A percentile compares a stretch with the other conserved stretches of the same genome.
Conservation (phyloP, 805 yeast species). For the Jamesozyma gamospora region DNA sequence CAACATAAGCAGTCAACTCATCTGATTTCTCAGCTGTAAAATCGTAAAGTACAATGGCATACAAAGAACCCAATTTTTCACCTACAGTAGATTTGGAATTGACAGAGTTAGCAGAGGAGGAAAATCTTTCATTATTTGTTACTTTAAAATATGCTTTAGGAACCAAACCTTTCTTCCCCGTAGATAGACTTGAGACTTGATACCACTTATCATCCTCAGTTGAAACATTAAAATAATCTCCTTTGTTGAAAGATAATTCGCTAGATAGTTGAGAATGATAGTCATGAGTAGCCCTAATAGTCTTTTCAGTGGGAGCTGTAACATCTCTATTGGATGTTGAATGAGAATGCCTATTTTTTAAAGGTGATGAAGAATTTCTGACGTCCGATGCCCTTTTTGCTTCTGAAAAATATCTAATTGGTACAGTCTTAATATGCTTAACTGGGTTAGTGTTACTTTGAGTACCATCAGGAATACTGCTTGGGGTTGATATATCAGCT, state of each 20-base stretch:
- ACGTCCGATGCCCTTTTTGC: constrained; percentile 6
- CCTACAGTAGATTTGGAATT: constrained; percentile 5
- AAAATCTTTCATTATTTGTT: constrained; percentile 44
- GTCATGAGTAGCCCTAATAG: constrained; percentile 70
- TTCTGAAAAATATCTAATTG: constrained; percentile 11
- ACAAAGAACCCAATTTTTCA: constrained; percentile 39
- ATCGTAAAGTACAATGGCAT: constrained; percentile 79
- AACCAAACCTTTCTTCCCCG: constrained; percentile 71
- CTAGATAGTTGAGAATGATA: constrained; percentile 73
- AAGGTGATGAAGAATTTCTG: constrained; percentile 3
- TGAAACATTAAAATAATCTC: constrained; percentile 82
- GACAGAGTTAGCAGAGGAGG: constrained; percentile 1
- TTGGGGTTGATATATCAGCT: constrained; percentile 30
- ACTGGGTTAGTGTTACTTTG: constrained; percentile 10
- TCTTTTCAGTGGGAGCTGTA: constrained; percentile 50
- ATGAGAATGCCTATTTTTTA: constrained; percentile 3
- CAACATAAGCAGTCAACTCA: constrained; percentile 74
- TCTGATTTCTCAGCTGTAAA: constrained; percentile 71
- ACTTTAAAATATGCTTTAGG: constrained; percentile 79
- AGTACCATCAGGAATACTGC: constrained; percentile 12
- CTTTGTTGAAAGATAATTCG: constrained; percentile 66
- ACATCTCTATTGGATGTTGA: constrained; percentile 9
- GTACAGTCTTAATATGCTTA: constrained; percentile 20
- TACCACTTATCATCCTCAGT: constrained; percentile 65
- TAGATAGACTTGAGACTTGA: constrained; percentile 80